Percentiles rank a stretch among this genome's conserved stretches.
These are phyloP conservation scores for Sphaerulina vaccinii DNA, from an alignment of 2,329 filamentous ascomycete genomes.

Conservation along the genomic window DNA sequence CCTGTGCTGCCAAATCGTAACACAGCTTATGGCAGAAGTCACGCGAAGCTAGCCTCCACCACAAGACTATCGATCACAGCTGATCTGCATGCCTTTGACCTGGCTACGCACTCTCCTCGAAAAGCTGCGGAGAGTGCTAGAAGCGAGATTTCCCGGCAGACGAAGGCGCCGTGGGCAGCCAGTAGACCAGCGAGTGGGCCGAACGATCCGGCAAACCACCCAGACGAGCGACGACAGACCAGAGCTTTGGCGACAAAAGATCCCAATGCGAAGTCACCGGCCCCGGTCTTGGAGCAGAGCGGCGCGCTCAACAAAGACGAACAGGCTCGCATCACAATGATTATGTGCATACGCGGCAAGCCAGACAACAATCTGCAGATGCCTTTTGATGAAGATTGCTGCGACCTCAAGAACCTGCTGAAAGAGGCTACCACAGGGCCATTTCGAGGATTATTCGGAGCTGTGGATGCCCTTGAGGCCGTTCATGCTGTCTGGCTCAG, in stretches of 20 bases:
- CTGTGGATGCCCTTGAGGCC: background rate
- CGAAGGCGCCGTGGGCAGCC: background rate
- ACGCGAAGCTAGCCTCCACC: too few relatives aligned
- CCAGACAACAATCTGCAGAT: background rate
- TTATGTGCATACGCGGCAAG: background rate
- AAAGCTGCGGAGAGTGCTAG: background rate
- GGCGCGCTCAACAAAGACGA: background rate
- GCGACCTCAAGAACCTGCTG: background rate
- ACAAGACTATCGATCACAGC: too few relatives aligned
- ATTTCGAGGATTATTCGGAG: background rate
- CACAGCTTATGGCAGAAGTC: too few relatives aligned
- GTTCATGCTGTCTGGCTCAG: background rate
- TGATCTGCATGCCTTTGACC: too few relatives aligned
- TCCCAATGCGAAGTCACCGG: background rate
- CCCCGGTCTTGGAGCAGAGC: background rate
- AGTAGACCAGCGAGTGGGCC: too few relatives aligned
- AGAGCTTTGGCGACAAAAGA: too few relatives aligned
- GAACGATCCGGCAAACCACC: too few relatives aligned
- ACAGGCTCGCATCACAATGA: background rate
- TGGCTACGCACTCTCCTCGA: too few relatives aligned
- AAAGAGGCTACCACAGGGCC: background rate
- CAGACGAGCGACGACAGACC: too few relatives aligned
- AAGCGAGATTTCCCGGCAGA: background rate
- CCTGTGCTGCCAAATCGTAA: too few relatives aligned
- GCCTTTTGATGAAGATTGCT: background rate